Evolutionary conservation across 2,329 filamentous ascomycete species (phyloP).

Genomic region (Chrysoporthe austroafricana): DNA sequence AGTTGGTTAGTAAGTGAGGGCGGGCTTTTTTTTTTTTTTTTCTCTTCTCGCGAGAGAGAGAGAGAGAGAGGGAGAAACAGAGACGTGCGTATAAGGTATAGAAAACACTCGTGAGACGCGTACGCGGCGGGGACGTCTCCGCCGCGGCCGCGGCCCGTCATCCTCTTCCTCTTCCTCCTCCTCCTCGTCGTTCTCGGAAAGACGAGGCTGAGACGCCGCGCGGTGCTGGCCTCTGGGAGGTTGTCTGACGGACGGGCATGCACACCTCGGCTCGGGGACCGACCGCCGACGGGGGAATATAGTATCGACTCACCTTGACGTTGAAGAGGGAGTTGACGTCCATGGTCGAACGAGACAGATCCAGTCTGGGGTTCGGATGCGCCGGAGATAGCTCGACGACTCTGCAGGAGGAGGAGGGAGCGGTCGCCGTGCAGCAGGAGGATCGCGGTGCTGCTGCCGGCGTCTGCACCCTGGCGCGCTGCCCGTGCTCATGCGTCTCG

Average conservation of each 20-base stretch:
- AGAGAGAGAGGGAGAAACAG: not conserved
- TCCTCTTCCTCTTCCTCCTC: not conserved
- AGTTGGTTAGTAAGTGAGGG: not conserved
- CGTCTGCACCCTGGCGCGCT: too few species aligned
- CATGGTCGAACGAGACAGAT: conserved; percentile 38
- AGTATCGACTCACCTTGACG: conserved; percentile 54
- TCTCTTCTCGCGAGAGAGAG: not conserved
- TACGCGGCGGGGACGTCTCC: too few species aligned
- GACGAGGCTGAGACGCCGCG: not conserved
- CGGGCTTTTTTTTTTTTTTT: too few species aligned
- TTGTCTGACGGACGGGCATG: not conserved
- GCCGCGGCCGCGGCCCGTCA: not conserved
- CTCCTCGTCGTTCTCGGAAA: not conserved
- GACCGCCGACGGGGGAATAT: too few species aligned
- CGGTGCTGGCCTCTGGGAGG: not conserved
- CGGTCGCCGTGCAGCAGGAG: too few species aligned
- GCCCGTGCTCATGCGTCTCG: too few species aligned
- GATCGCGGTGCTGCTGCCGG: too few species aligned
- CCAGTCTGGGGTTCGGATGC: not conserved
- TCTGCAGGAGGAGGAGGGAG: too few species aligned
- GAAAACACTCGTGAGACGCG: too few species aligned
- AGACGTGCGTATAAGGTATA: not conserved
- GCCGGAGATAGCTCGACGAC: too few species aligned
- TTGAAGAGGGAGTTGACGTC: conserved; percentile 59
- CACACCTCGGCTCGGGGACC: not conserved